Conservation (phyloP, 2,329 filamentous ascomycete genomes). For the Verticillium dahliae region DNA sequence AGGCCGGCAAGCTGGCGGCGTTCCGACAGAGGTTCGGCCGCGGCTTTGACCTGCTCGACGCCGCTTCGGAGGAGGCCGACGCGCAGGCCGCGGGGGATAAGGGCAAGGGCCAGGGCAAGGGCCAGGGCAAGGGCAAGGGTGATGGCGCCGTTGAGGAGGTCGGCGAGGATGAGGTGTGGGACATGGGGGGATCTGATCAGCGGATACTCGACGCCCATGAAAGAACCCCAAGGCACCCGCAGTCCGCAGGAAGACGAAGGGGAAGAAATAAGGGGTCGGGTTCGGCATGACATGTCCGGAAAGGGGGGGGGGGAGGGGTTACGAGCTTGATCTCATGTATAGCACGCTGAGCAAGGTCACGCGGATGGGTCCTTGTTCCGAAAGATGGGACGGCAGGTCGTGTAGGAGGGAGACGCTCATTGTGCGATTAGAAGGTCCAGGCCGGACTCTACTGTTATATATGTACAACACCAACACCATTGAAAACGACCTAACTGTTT, state of each 20-base stretch:
- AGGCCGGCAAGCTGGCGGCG: conserved; percentile 80
- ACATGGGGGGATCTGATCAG: conserved; percentile 45
- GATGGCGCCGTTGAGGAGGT: not conserved
- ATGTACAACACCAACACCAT: conserved; percentile 12
- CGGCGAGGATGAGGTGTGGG: conserved; percentile 14
- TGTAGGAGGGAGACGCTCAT: not conserved
- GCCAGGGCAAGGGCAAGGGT: conserved; percentile 8
- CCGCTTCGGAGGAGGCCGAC: conserved; percentile 21
- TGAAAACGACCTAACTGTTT: not conserved
- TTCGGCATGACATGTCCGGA: not conserved
- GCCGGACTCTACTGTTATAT: conserved; percentile 12
- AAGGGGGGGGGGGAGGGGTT: not conserved
- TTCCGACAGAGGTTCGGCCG: conserved; percentile 82
- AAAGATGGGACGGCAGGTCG: not conserved
- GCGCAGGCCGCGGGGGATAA: conserved; percentile 10
- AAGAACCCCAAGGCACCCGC: conserved; percentile 31
- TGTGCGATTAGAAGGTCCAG: conserved; percentile 2
- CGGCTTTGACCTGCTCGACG: conserved; percentile 62
- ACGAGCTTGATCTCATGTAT: not conserved
- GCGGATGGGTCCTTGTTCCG: too few relatives aligned
- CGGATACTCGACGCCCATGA: conserved; percentile 30
- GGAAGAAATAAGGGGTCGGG: conserved; percentile 16
- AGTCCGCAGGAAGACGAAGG: conserved; percentile 21
- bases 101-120: conserved; percentile 11
- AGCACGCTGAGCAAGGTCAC: not conserved